Base-by-base conservation (phyloP, 2,329 filamentous ascomycete species). In the Hypoxylon sp. region DNA sequence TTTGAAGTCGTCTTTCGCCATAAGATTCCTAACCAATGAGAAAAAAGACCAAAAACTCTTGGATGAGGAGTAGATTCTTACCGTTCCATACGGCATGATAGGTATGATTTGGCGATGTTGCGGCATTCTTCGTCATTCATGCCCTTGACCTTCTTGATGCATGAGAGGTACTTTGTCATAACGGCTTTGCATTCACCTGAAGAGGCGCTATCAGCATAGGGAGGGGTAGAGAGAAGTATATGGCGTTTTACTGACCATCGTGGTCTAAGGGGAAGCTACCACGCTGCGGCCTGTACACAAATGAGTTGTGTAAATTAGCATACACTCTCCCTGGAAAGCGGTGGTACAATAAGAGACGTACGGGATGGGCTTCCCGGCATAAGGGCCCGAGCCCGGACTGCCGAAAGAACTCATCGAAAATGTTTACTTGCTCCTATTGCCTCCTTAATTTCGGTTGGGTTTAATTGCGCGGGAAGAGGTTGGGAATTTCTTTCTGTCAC, bases 251-350 rank as follows among this genome's bases (percentile, higher is more conserved):
- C 77, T 71, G 81, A 90, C 88, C 93, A 78, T 97, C 94, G 74
- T 97, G 94, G 79, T 98, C 95, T 60, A 98, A 88, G n/a, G 95
- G 95, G 76, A 98, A 98, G 74, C 93, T 96, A 60, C 95, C 95
- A 74, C 94, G 90, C 78, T 97, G 92, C 4, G 95, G 95, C 61
- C 93, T 96, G 71, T 5, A 57, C n/a, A 34, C 19, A 54, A 19
- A 43, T 19, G 51, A 29, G 53, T 65, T 53, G 55, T 43, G 29
- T n/a, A 43, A 23, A 39, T 63, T 19, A 57, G 43, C 7, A 30
- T 51, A 30, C 27, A 12, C 9, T 34, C 14, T 65, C 43, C 53
- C n/a, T 56, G 19, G 34, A 57, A 63, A 66, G 54, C 29, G 52
- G 37, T 27, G 37, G 23, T 47, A 21, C 14, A 21, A 39, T 23